Conservation (phyloP, 2,329 filamentous ascomycete species). For the Sporothrix schenckii region DNA sequence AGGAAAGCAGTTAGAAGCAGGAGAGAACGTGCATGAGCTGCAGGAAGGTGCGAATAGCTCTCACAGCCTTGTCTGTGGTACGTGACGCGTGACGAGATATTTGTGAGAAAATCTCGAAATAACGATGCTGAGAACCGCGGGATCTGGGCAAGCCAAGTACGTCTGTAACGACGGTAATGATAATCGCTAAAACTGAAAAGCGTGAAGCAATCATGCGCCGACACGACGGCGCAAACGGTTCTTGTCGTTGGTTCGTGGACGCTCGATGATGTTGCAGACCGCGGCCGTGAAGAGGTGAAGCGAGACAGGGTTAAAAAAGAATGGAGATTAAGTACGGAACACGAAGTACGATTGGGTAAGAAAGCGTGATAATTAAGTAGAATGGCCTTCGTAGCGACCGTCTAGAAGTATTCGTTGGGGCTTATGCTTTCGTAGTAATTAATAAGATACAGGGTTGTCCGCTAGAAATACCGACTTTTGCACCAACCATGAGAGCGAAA, state of each 20-base stretch:
- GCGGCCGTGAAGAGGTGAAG: neutral
- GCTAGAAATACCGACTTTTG: conserved; percentile 12
- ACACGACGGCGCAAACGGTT: neutral
- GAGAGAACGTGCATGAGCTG: neutral
- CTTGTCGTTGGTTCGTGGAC: neutral
- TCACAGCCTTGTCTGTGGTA: neutral
- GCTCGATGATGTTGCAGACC: conserved; percentile 10
- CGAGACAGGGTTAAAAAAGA: neutral
- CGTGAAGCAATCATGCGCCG: neutral
- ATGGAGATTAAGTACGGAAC: neutral
- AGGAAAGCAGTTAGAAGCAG: neutral
- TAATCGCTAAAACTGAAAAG: neutral
- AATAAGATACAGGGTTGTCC: no score
- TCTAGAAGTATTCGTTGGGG: neutral
- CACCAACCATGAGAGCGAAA: neutral
- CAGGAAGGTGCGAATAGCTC: neutral
- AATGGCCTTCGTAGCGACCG: conserved; percentile 3
- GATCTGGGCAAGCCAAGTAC: neutral
- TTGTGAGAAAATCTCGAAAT: neutral
- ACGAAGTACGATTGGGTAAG: neutral
- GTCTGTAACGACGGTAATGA: neutral
- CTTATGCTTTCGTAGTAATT: no score
- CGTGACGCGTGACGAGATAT: neutral
- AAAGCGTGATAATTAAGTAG: conserved; percentile 12
- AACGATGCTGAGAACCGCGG: neutral